A percentile compares a stretch with the other conserved stretches of the same genome.
Conservation (phyloP, 2,329 filamentous ascomycete genomes). For the Nothopassalora personata region DNA sequence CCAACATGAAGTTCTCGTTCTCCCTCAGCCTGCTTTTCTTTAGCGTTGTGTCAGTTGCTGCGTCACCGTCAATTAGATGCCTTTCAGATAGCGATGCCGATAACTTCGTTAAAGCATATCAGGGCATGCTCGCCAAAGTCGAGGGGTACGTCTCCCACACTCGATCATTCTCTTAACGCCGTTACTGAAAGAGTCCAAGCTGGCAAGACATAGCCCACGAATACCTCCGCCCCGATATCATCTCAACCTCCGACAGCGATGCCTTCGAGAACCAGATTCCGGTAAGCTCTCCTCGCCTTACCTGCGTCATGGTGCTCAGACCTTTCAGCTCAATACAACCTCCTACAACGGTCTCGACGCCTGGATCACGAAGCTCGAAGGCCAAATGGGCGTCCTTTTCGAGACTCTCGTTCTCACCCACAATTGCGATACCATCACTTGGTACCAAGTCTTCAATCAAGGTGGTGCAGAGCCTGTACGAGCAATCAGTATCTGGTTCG, state of each 20-base stretch:
- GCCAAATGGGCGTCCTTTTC: not conserved
- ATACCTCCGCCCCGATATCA: conserved; percentile 1
- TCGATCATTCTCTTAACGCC: not conserved
- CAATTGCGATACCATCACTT: conserved; percentile 7
- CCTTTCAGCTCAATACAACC: conserved; percentile 1
- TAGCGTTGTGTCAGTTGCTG: not conserved
- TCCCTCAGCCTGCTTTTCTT: not conserved
- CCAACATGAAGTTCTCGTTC: no score
- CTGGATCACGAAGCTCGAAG: conserved; percentile 2
- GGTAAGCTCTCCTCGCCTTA: not conserved
- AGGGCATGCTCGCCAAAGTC: conserved; percentile 4
- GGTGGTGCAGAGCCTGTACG: not conserved
- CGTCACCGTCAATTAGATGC: not conserved
- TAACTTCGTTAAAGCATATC: conserved; percentile 4
- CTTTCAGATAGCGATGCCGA: conserved; percentile 1
- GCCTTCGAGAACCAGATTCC: conserved; percentile 5
- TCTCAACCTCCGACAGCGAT: conserved; percentile 4
- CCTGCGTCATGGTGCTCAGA: not conserved
- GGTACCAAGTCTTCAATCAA: conserved; percentile 4
- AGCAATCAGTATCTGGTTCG: conserved; percentile 6
- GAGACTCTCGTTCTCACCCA: conserved; percentile 2
- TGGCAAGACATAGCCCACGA: not conserved
- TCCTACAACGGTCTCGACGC: not conserved
- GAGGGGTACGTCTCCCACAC: not conserved
- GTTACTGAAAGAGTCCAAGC: not conserved